Evolutionary conservation across 2,329 filamentous ascomycete species (phyloP), one percentile per base, ranked within the genome.

Genomic region (Exophiala sideris): DNA sequence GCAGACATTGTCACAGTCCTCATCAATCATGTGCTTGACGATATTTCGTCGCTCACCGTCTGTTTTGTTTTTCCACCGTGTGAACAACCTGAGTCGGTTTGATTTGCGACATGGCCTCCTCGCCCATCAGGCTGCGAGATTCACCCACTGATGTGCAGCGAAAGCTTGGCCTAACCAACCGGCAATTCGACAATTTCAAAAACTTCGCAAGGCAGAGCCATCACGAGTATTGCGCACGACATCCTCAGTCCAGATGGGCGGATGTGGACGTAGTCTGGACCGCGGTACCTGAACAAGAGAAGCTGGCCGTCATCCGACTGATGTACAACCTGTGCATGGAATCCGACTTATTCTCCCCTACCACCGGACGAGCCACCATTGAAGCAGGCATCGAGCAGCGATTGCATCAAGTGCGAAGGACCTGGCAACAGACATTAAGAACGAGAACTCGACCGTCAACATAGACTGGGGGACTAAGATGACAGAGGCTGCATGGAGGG

Each of bases 141-240:
- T 47, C 54, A 20, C 57, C 57, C 11, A 48, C 51, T 18, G 50
- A 57, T 29, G 48, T 60, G 24, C 54, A 52, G 36, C 45, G 48
- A 38, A 57, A 57, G 35, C 54, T 60, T 38, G 50, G 54, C 33
- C 49, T 60, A 40, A 60, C 45, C 36, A 48, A 51, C 29, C 57
- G 48, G 38, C 48, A 54, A 29, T 60, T 54, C 33, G 57, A 60
- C 36, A 60, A 57, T 45, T 60, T 60, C 51, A 60, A 60, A 49
- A 53, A 54, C 54, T 55, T 55, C 54, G 57, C 54, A 12, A 45
- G 57, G 8, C 29, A 49, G 20, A 54, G 47, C n/a, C 57, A 60
- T 42, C 45, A 45, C 36, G 57, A 60, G 35, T 60, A 57, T 45
- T 55, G 52, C 40, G 50, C 52, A 24, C 40, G 51, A 14, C 57